A percentile compares a stretch with the other conserved stretches of the same genome.
phyloP scores from a whole-genome alignment of 2,329 filamentous ascomycete genomes.

The Chrysosporium queenslandicum region DNA sequence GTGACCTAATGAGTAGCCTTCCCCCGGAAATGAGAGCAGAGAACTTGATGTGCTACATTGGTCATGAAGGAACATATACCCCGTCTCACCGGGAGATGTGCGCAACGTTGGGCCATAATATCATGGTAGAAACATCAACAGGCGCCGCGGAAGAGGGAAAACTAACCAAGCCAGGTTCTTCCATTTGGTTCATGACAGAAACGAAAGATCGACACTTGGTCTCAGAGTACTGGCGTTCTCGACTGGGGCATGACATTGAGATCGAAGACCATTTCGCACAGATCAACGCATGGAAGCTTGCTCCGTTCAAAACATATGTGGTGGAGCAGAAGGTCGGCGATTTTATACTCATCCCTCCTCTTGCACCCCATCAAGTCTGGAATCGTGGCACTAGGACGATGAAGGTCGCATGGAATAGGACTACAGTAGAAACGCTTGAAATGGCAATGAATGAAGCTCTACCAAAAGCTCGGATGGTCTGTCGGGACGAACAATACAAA shows the following conservation, averaged over 20 bases:
- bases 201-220: constrained; percentile 83
- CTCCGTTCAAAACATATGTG: constrained; percentile 83
- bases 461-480: constrained; percentile 79
- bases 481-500: constrained; percentile 96
- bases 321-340: constrained; percentile 86
- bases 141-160: constrained; percentile 58
- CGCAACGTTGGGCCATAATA: constrained; percentile 87
- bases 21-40: constrained; percentile 80
- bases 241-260: constrained; percentile 90
- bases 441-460: constrained; percentile 78
- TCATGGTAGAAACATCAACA: constrained; percentile 86
- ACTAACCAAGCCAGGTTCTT: constrained; percentile 65
- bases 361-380: constrained; percentile 97
- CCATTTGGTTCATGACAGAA: constrained; percentile 98
- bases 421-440: constrained; percentile 80
- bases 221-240: constrained; percentile 85
- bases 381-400: constrained; percentile 91
- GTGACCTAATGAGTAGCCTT: constrained; percentile 90
- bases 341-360: constrained; percentile 82
- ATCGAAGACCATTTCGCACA: constrained; percentile 96
- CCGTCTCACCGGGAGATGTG: constrained; percentile 97
- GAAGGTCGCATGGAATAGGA: constrained; percentile 97
- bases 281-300: constrained; percentile 88
- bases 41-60: constrained; percentile 97
- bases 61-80: constrained; percentile 94